These are phyloP conservation scores for Beauveria sp. DNA, from an alignment of 2,329 filamentous ascomycete species.

Conservation along the genomic window DNA sequence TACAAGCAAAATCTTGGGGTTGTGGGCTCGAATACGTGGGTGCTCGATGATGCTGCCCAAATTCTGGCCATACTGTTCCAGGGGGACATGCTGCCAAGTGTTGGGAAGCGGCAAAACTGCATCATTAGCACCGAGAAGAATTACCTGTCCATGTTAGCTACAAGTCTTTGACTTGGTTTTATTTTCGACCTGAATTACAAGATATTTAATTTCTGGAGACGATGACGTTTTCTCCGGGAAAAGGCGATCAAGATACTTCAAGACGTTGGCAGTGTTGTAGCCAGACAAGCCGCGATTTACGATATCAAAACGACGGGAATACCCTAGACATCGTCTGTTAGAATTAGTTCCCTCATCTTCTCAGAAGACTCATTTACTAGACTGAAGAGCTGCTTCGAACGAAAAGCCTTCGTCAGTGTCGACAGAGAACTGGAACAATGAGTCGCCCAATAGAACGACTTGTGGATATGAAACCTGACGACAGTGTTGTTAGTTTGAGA, in stretches of 20 bases:
- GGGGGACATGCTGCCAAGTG: conserved; percentile 66
- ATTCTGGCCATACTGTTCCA: conserved; percentile 70
- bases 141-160: conserved; percentile 40
- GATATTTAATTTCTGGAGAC: conserved; percentile 55
- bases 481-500: background rate
- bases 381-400: conserved; percentile 64
- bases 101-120: conserved; percentile 57
- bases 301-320: conserved; percentile 71
- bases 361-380: conserved; percentile 35
- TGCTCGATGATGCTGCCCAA: conserved; percentile 65
- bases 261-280: conserved; percentile 71
- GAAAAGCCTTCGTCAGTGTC: conserved; percentile 60
- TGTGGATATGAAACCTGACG: conserved; percentile 56
- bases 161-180: background rate
- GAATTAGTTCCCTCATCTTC: background rate
- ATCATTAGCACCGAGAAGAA: conserved; percentile 90
- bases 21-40: conserved; percentile 59
- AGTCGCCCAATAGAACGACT: conserved; percentile 83
- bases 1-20: conserved; percentile 66
- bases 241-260: conserved; percentile 61
- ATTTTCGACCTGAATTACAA: conserved; percentile 37
- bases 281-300: conserved; percentile 83
- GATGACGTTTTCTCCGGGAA: conserved; percentile 56
- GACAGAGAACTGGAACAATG: conserved; percentile 66
- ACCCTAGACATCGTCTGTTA: conserved; percentile 41